Percentiles rank a stretch among this genome's conserved stretches.
These are phyloP conservation scores for Tulasnella calospora DNA, from an alignment of 768 basidiomycete genomes.

Conservation along the genomic window DNA sequence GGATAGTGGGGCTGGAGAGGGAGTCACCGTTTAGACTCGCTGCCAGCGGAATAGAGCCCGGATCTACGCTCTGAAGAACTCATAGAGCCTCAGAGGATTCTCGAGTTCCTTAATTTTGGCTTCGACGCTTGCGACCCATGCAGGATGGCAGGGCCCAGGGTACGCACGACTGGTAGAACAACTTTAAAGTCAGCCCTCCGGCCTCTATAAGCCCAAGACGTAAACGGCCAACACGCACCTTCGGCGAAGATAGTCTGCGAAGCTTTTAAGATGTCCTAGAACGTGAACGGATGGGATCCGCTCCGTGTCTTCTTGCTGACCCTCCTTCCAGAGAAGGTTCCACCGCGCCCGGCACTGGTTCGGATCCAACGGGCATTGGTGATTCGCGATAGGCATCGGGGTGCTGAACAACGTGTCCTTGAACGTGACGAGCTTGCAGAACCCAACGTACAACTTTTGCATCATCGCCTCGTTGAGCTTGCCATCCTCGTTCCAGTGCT, in stretches of 20 bases:
- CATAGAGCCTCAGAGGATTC: neutral
- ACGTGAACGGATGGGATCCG: constrained; percentile 20
- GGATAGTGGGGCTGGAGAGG: neutral
- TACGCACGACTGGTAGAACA: constrained; percentile 5
- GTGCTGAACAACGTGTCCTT: constrained; percentile 20
- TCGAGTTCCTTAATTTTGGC: constrained; percentile 24
- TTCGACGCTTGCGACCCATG: constrained; percentile 16
- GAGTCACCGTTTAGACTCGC: neutral
- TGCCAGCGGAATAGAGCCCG: neutral
- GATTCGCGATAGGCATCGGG: constrained; percentile 17
- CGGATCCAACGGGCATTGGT: constrained; percentile 17
- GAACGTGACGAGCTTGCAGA: constrained; percentile 25
- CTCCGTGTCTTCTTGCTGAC: neutral
- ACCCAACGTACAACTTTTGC: constrained; percentile 20
- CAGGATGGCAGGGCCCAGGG: constrained; percentile 20
- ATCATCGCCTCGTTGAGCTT: constrained; percentile 20
- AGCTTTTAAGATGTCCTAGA: constrained; percentile 12
- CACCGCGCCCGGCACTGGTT: constrained; percentile 21
- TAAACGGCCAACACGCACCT: constrained; percentile 11
- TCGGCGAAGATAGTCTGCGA: constrained; percentile 11
- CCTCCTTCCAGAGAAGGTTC: constrained; percentile 16
- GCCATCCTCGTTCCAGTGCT: constrained; percentile 19
- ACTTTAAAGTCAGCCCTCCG: neutral
- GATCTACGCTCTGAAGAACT: constrained; percentile 16
- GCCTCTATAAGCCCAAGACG: neutral